Base-by-base conservation (phyloP, 2,329 filamentous ascomycete genomes). In the Trichoderma lentiforme region DNA sequence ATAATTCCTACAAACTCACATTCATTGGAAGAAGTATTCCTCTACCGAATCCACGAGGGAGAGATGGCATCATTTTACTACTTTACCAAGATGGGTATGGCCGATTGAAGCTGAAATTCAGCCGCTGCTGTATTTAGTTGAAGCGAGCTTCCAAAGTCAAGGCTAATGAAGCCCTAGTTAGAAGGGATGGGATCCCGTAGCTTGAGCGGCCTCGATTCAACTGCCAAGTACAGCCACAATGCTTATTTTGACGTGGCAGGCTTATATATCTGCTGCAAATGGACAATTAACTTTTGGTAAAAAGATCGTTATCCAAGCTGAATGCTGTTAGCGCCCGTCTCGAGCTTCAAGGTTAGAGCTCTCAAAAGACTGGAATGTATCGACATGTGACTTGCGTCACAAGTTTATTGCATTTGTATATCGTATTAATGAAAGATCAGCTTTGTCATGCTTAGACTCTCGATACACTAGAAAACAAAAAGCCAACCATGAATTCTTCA, bases 341-440 rank as follows among this genome's bases (percentile, higher is more conserved):
- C 11, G 3, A 24, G 0, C 1, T 21, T 51, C n/a, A 14, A 24
- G 0, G 2, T 24, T 21, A 1, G n/a, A 24, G 5, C 43, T 51
- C 9, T 51, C n/a, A 4, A 21, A 12, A 21, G 43, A 51, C 9
- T 51, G 43, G 43, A 51, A 51, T 51, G 43, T 47, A 21, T 47
- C 18, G 43, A 1, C 43, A 21, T 47, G n/a, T 14, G 24, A 11
- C 11, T 12, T 51, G 11, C 43, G 43, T 51, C 43, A 51, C 43
- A 21, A 9, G 6, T 21, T 51, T 3, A 21, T 39, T 39, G 15
- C 36, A 39, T 18, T 39, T 39, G 3, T 8, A 18, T 18, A 18
- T 39, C 8, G 15, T 39, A 39, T 39, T 18, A 3, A 39, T 39
- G 14, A 18, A 6, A 18, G 36, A 39, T 2, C 1, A 18, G 36